Conservation (phyloP, 2,329 filamentous ascomycete species). For the Dactylellina leptospora region DNA sequence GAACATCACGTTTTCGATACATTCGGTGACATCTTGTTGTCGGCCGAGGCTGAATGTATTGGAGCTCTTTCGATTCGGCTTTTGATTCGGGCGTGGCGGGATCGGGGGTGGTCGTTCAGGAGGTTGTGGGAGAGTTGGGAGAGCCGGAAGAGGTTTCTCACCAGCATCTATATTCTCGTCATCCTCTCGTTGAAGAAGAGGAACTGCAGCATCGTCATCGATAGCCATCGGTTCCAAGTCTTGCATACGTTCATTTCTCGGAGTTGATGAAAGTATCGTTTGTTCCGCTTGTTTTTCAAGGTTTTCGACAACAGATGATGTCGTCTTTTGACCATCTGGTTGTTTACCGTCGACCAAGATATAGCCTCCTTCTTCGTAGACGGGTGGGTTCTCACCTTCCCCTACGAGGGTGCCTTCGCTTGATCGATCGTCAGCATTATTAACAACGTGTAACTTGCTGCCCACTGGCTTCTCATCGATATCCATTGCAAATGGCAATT, state of each 20-base stretch:
- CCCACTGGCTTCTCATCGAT: conserved; percentile 50
- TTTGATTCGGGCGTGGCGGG: conserved; percentile 65
- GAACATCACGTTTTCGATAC: conserved; percentile 90
- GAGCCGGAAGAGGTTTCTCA: conserved; percentile 49
- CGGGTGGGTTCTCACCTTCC: conserved; percentile 53
- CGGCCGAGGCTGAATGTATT: conserved; percentile 68
- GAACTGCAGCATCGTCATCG: conserved; percentile 39
- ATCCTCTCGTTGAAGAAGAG: conserved; percentile 55
- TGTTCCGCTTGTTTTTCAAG: conserved; percentile 15
- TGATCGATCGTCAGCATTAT: conserved; percentile 52
- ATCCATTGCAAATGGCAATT: conserved; percentile 54
- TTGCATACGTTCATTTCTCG: conserved; percentile 2
- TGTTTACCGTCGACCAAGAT: conserved; percentile 40
- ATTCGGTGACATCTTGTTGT: conserved; percentile 95
- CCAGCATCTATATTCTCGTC: conserved; percentile 56
- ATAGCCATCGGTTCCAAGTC: conserved; percentile 34
- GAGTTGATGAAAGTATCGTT: conserved; percentile 19
- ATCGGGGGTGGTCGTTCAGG: conserved; percentile 68
- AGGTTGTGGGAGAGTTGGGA: conserved; percentile 56
- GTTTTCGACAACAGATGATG: conserved; percentile 3
- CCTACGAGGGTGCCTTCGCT: conserved; percentile 56
- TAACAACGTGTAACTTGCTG: conserved; percentile 28
- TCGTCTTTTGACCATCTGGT: background rate
- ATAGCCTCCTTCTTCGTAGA: conserved; percentile 50
- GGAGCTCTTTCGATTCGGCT: conserved; percentile 61